Percentiles rank a stretch among this genome's conserved stretches.
Conservation (phyloP, 2,329 filamentous ascomycete genomes). For the Exophiala aquamarina region DNA sequence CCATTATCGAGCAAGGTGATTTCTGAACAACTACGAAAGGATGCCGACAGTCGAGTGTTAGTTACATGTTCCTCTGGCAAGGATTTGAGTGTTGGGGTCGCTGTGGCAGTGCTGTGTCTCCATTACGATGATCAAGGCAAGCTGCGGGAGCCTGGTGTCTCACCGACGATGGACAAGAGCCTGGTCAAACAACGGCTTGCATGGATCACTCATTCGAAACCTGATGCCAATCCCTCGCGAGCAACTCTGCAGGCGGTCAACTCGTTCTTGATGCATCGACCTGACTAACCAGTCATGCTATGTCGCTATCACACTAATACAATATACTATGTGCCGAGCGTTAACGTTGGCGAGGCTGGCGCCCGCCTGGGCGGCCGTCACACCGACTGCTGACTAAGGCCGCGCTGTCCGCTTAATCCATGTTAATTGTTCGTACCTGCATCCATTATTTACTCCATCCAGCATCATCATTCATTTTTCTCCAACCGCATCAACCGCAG, state of each 20-base stretch:
- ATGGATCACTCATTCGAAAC: conserved; percentile 77
- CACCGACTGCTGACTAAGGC: too few species aligned
- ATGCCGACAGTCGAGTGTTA: conserved; percentile 43
- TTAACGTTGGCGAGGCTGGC: too few species aligned
- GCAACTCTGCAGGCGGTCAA: conserved; percentile 89
- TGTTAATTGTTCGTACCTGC: too few species aligned
- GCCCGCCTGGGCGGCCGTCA: too few species aligned
- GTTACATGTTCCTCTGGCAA: conserved; percentile 75
- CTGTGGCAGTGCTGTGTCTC: conserved; percentile 73
- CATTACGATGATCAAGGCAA: conserved; percentile 67
- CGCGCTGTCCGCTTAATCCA: too few species aligned
- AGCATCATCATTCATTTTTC: too few species aligned
- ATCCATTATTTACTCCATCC: too few species aligned
- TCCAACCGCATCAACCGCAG: too few species aligned
- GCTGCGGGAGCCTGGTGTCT: conserved; percentile 1
- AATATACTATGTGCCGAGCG: too few species aligned
- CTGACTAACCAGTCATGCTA: too few species aligned
- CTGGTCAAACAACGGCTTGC: conserved; percentile 75
- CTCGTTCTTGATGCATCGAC: conserved; percentile 71
- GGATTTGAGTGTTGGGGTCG: conserved; percentile 76
- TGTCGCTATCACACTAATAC: too few species aligned
- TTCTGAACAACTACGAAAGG: conserved; percentile 32
- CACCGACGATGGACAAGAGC: conserved; percentile 64
- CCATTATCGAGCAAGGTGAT: conserved; percentile 60
- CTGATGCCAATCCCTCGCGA: conserved; percentile 79